Percentiles rank a stretch among this genome's conserved stretches.
These are phyloP conservation scores for Sideroxylon spinosum DNA, from an alignment of 179 eudicot genomes.

Conservation along the genomic window DNA sequence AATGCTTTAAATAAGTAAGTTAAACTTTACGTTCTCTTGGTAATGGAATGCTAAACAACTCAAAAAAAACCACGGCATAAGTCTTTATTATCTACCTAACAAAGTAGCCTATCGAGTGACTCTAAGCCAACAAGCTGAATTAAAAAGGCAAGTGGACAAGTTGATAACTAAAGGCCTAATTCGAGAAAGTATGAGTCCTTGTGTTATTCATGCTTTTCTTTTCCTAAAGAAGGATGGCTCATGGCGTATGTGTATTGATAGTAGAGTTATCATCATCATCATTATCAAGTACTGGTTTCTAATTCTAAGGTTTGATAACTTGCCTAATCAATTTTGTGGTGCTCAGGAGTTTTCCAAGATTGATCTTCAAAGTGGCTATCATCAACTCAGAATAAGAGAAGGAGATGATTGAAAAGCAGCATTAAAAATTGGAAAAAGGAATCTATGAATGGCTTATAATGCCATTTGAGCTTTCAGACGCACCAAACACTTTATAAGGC, in stretches of 20 bases:
- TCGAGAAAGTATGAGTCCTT: constrained; percentile 8
- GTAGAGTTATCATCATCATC: neutral
- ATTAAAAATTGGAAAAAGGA: neutral
- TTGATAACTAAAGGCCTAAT: neutral
- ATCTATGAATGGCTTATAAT: constrained; percentile 1
- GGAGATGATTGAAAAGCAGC: neutral
- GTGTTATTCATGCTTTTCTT: neutral
- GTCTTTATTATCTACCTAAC: neutral
- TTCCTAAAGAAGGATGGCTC: neutral
- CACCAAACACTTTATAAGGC: constrained; percentile 1
- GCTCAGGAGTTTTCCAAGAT: neutral
- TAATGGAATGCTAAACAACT: neutral
- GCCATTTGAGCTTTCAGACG: constrained; percentile 3
- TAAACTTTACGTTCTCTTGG: neutral
- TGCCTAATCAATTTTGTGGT: neutral
- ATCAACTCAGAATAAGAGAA: neutral
- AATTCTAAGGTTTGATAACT: constrained; percentile 2
- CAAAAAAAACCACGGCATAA: too few relatives aligned
- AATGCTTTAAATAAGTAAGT: neutral
- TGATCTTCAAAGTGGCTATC: neutral
- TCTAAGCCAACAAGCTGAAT: neutral
- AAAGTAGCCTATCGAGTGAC: constrained; percentile 1
- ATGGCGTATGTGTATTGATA: constrained; percentile 10
- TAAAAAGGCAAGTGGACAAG: neutral
- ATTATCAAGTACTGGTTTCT: constrained; percentile 4